These are phyloP conservation scores for Calycina marina DNA, from an alignment of 2,329 filamentous ascomycete species.

Conservation along the genomic window DNA sequence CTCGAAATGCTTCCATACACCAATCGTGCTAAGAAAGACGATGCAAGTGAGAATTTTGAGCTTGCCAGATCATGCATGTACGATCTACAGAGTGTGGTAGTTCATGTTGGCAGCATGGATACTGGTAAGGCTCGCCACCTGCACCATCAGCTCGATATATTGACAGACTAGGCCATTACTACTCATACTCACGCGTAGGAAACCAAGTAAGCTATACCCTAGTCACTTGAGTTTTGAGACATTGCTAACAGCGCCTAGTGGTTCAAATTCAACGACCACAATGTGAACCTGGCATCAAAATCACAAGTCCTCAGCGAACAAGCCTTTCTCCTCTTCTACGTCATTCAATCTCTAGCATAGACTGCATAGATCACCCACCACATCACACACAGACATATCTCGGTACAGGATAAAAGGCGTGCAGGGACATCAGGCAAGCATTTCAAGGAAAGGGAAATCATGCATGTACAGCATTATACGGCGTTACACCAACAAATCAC, in stretches of 20 bases:
- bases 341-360: constrained; percentile 45
- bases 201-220: constrained; percentile 38
- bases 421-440: too few species aligned
- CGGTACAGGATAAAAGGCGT: too few species aligned
- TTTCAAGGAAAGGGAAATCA: too few species aligned
- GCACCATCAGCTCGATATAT: constrained; percentile 1
- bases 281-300: constrained; percentile 70
- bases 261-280: constrained; percentile 94
- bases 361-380: too few species aligned
- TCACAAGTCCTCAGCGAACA: constrained; percentile 75
- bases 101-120: constrained; percentile 86
- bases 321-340: constrained; percentile 85
- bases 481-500: too few species aligned
- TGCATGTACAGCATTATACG: too few species aligned
- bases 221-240: not conserved
- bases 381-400: too few species aligned
- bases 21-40: constrained; percentile 41
- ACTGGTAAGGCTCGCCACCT: constrained; percentile 35
- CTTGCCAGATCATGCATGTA: constrained; percentile 59
- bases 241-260: constrained; percentile 38
- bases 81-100: constrained; percentile 77
- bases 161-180: constrained; percentile 52
- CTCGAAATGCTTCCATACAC: constrained; percentile 89
- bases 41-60: constrained; percentile 36
- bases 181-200: constrained; percentile 73